Conservation (phyloP, 1,139 yeast species). For the Hyphopichia buzzinii region DNA sequence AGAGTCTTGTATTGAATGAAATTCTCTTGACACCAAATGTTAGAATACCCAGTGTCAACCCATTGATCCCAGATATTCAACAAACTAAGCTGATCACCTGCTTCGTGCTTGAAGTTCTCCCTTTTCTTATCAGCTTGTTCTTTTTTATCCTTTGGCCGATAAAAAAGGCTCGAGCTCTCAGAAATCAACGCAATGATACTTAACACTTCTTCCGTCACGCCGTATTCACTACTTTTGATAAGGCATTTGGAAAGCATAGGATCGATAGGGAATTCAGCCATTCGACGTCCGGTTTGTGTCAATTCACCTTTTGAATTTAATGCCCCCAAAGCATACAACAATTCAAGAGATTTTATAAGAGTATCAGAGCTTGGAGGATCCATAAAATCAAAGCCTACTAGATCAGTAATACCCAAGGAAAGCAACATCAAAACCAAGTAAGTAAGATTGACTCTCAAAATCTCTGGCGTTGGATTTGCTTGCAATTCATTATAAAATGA, state of each 20-base stretch:
- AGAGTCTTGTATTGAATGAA: conserved; percentile 75
- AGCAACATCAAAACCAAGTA: conserved; percentile 71
- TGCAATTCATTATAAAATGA: conserved; percentile 78
- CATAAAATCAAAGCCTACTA: conserved; percentile 81
- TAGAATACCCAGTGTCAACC: conserved; percentile 67
- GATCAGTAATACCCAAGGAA: conserved; percentile 79
- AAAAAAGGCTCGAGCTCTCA: conserved; percentile 72
- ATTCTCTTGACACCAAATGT: conserved; percentile 85
- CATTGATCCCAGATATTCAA: conserved; percentile 76
- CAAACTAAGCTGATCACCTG: conserved; percentile 75
- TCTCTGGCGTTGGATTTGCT: conserved; percentile 83
- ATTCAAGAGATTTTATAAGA: conserved; percentile 72
- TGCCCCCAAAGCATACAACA: conserved; percentile 84
- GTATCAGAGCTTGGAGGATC: conserved; percentile 80
- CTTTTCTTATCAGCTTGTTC: conserved; percentile 65
- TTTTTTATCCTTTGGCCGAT: conserved; percentile 68
- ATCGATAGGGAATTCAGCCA: conserved; percentile 93
- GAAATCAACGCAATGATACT: conserved; percentile 80
- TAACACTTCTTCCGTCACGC: conserved; percentile 63
- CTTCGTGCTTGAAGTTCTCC: conserved; percentile 47
- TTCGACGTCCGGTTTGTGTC: conserved; percentile 74
- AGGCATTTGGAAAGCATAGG: conserved; percentile 84
- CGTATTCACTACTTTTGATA: conserved; percentile 56
- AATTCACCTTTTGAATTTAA: conserved; percentile 75
- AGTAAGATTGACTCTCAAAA: conserved; percentile 74